These are phyloP conservation scores for Xylaria sp. DNA, from an alignment of 2,329 filamentous ascomycete genomes.

Conservation along the genomic window DNA sequence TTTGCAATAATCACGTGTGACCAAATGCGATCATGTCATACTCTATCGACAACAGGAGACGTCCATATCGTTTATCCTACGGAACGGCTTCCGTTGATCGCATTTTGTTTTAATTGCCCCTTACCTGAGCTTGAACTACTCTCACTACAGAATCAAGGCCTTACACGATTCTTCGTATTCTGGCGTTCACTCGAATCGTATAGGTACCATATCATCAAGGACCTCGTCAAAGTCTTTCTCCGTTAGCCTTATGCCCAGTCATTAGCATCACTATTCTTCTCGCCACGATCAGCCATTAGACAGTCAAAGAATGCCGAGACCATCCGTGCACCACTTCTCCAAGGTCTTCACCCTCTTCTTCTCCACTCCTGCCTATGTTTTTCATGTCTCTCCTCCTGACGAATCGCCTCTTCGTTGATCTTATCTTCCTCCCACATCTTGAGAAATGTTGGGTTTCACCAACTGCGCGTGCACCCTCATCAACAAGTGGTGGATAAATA, in stretches of 20 bases:
- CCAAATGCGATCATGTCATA: background rate
- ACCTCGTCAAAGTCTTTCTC: background rate
- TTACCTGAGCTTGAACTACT: background rate
- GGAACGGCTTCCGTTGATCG: background rate
- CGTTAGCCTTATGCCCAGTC: background rate
- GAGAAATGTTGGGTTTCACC: constrained; percentile 35
- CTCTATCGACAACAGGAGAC: background rate
- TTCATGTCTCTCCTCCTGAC: constrained; percentile 21
- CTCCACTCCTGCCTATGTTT: constrained; percentile 4
- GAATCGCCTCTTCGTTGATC: constrained; percentile 13
- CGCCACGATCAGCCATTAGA: background rate
- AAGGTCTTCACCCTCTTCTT: background rate
- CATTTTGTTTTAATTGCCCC: background rate
- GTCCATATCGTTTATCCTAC: background rate
- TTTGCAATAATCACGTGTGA: no score
- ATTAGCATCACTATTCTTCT: background rate
- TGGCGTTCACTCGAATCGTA: background rate
- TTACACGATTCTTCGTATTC: constrained; percentile 9
- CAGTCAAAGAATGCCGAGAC: background rate
- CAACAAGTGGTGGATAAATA: constrained; percentile 39
- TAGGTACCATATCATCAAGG: background rate
- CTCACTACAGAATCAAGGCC: background rate
- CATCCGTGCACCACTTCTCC: background rate
- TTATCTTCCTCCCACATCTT: constrained; percentile 45
- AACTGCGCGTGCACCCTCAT: constrained; percentile 37